Conservation (phyloP, 2,329 filamentous ascomycete species). For the Zymoseptoria tritici region DNA sequence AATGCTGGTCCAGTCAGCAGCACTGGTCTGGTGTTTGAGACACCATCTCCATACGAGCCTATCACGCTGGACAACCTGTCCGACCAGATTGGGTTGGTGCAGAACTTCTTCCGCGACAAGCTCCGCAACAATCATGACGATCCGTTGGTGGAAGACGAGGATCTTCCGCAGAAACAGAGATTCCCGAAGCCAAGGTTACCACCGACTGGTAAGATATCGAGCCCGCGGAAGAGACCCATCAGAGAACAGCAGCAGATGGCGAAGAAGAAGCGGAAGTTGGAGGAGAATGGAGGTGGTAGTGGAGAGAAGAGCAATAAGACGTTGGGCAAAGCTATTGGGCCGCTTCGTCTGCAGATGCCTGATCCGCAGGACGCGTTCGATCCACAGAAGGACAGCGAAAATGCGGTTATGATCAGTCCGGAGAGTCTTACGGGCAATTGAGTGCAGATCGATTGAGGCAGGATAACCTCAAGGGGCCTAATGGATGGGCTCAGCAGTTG, state of each 20-base stretch:
- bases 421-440: conserved; percentile 52
- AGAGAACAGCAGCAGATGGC: conserved; percentile 76
- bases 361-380: conserved; percentile 41
- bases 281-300: conserved; percentile 29
- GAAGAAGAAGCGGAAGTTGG: conserved; percentile 76
- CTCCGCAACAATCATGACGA: conserved; percentile 76
- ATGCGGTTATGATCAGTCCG: conserved; percentile 72
- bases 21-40: conserved; percentile 56
- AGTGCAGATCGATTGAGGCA: not conserved
- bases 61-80: conserved; percentile 72
- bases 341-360: conserved; percentile 40
- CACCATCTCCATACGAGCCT: conserved; percentile 63
- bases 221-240: conserved; percentile 72
- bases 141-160: conserved; percentile 85
- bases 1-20: conserved; percentile 55
- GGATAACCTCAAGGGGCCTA: not conserved
- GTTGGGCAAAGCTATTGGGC: conserved; percentile 44
- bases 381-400: conserved; percentile 59
- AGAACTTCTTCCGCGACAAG: conserved; percentile 86
- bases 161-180: conserved; percentile 85
- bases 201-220: conserved; percentile 79
- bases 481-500: too few species aligned
- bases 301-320: conserved; percentile 29
- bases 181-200: conserved; percentile 54
- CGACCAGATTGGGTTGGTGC: conserved; percentile 76